Conservation (phyloP, 441 rosid species). For the Omphalea diandra region DNA sequence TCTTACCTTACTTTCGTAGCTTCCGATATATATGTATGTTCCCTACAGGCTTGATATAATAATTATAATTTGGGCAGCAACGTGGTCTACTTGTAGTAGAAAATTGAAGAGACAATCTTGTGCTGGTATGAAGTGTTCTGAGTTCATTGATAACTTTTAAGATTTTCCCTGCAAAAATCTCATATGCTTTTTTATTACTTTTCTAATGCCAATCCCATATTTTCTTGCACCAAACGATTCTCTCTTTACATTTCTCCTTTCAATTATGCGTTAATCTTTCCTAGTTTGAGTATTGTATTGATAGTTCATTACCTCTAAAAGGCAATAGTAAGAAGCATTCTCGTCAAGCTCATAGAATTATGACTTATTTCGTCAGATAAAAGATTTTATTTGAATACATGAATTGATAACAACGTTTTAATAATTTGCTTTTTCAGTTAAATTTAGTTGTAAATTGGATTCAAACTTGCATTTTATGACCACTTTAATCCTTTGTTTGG, state of each 20-base stretch:
- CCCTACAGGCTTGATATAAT: conserved; percentile 27
- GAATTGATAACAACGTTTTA: no score
- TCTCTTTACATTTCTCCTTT: not conserved
- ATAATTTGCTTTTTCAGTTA: no score
- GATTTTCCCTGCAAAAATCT: conserved; percentile 14
- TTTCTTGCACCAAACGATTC: conserved; percentile 6
- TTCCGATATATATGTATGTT: conserved; percentile 26
- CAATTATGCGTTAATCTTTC: no score
- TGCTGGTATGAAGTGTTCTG: conserved; percentile 26
- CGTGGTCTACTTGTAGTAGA: conserved; percentile 38
- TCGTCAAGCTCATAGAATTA: no score
- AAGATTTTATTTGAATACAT: no score
- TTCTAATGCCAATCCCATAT: not conserved
- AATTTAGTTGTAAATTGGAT: no score
- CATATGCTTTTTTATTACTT: conserved; percentile 6
- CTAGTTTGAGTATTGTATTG: no score
- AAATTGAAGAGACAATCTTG: conserved; percentile 7
- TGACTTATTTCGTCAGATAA: no score
- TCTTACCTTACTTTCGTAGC: conserved; percentile 15
- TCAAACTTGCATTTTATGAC: no score
- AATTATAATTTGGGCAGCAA: conserved; percentile 19
- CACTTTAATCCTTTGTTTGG: no score
- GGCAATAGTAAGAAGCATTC: no score
- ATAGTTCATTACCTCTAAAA: no score
- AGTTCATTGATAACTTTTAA: not conserved